Conservation (phyloP, 2,329 filamentous ascomycete species). For the Microdochium paspali region DNA sequence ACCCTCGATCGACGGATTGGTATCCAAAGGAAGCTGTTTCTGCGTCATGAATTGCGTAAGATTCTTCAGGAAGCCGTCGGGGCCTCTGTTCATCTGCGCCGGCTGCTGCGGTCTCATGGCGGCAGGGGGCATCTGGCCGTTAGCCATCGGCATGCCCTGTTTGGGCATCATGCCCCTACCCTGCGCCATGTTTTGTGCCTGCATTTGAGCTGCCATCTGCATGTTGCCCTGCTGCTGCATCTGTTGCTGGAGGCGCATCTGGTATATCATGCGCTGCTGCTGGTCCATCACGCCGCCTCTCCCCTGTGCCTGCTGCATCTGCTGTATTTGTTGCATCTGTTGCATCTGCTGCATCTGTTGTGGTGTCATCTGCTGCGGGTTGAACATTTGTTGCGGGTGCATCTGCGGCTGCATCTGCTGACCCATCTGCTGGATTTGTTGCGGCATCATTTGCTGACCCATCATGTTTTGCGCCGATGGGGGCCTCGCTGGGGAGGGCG, state of each 20-base stretch:
- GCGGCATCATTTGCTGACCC: constrained; percentile 26
- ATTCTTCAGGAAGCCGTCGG: constrained; percentile 66
- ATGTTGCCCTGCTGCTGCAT: constrained; percentile 48
- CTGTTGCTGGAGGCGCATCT: constrained; percentile 76
- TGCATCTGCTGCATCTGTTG: constrained; percentile 38
- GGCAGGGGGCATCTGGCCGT: constrained; percentile 44
- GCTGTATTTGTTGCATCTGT: constrained; percentile 20
- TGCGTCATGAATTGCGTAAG: constrained; percentile 69
- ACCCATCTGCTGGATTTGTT: constrained; percentile 21
- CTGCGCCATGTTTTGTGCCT: constrained; percentile 26
- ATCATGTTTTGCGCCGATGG: constrained; percentile 44
- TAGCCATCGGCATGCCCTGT: constrained; percentile 40
- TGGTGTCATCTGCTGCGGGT: constrained; percentile 8
- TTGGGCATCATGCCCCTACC: constrained; percentile 44
- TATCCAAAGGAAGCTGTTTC: constrained; percentile 64
- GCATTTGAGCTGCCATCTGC: constrained; percentile 41
- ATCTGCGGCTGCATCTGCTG: constrained; percentile 28
- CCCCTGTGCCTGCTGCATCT: constrained; percentile 30
- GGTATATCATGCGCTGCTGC: constrained; percentile 67
- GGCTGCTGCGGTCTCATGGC: constrained; percentile 37
- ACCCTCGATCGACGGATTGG: constrained; percentile 63
- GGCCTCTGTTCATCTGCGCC: constrained; percentile 25
- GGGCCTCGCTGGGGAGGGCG: constrained; percentile 45
- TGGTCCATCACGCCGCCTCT: constrained; percentile 56
- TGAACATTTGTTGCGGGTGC: constrained; percentile 11